Conservation (phyloP, 345 rosid genomes). For the Cardamine chenopodiifolia region DNA sequence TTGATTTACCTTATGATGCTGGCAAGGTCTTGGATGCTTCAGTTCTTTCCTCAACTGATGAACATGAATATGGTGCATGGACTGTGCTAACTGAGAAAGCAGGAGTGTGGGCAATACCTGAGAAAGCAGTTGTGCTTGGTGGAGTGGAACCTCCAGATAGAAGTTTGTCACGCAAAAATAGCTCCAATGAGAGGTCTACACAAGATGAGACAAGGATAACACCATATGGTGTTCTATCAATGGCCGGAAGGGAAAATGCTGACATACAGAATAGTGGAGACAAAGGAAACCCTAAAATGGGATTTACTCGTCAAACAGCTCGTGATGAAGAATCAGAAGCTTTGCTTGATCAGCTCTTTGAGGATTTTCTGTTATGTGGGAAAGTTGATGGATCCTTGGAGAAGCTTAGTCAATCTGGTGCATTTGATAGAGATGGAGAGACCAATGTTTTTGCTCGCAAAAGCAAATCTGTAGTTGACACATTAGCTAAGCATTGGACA, state of each 20-base stretch:
- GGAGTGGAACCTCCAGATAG: slow-evolving; percentile 96
- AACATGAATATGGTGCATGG: slow-evolving; percentile 87
- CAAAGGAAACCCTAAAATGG: slow-evolving; percentile 53
- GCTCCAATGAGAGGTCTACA: slow-evolving; percentile 73
- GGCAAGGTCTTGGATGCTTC: slow-evolving; percentile 98
- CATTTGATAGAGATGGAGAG: slow-evolving; percentile 92
- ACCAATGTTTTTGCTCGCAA: slow-evolving; percentile 74
- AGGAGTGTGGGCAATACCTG: slow-evolving; percentile 98
- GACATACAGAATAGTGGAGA: slow-evolving; percentile 65
- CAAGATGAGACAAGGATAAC: slow-evolving; percentile 67
- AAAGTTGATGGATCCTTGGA: slow-evolving; percentile 64
- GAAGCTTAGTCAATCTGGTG: slow-evolving; percentile 73
- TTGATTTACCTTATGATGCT: slow-evolving; percentile 91
- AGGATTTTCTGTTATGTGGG: slow-evolving; percentile 69
- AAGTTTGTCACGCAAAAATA: slow-evolving; percentile 85
- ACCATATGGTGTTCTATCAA: slow-evolving; percentile 38
- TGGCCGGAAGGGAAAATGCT: slow-evolving; percentile 63
- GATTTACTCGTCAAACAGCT: slow-evolving; percentile 64
- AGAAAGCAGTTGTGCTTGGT: slow-evolving; percentile 79
- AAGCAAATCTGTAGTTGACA: slow-evolving; percentile 87
- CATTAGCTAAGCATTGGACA: slow-evolving; percentile 98
- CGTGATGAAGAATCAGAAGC: slow-evolving; percentile 93
- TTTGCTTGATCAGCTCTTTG: slow-evolving; percentile 79
- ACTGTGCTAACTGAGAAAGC: slow-evolving; percentile 89
- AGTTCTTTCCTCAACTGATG: slow-evolving; percentile 72